Percentiles rank a stretch among this genome's conserved stretches.
These are phyloP conservation scores for Penicillium sp. DNA, from an alignment of 2,329 filamentous ascomycete genomes.

Conservation along the genomic window DNA sequence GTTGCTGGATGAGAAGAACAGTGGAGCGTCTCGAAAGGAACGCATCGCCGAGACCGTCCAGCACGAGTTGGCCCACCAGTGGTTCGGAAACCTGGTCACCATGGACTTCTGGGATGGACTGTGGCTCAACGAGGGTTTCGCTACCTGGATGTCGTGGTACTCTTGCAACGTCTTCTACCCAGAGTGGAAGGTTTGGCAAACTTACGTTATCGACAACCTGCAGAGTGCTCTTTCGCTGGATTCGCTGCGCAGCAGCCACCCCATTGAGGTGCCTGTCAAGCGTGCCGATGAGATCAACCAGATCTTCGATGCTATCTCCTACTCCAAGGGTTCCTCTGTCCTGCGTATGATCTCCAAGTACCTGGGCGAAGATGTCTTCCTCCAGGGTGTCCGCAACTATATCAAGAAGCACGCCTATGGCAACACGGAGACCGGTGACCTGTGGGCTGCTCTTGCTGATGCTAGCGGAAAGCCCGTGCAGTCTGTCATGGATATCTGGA, in stretches of 20 bases:
- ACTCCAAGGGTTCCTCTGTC: constrained; percentile 94
- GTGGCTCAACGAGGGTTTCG: constrained; percentile 93
- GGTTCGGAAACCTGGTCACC: constrained; percentile 96
- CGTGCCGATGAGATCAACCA: constrained; percentile 95
- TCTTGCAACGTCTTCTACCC: constrained; percentile 93
- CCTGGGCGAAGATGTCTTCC: constrained; percentile 85
- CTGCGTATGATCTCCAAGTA: constrained; percentile 97
- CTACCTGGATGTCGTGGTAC: constrained; percentile 92
- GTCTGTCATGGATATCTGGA: constrained; percentile 93
- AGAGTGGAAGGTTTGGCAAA: constrained; percentile 98
- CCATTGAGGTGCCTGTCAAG: constrained; percentile 94
- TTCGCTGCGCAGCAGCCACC: constrained; percentile 89
- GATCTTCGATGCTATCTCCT: constrained; percentile 97
- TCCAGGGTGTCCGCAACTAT: constrained; percentile 86
- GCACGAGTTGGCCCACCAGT: constrained; percentile 95
- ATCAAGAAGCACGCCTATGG: constrained; percentile 96
- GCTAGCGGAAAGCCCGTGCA: constrained; percentile 90
- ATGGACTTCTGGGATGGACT: constrained; percentile 99
- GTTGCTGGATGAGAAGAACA: constrained; percentile 86
- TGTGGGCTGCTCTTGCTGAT: constrained; percentile 83
- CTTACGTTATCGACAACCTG: constrained; percentile 88
- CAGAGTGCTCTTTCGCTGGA: constrained; percentile 85
- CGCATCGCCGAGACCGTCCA: constrained; percentile 93
- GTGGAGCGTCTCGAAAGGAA: constrained; percentile 84
- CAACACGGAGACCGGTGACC: constrained; percentile 85